Evolutionary conservation across 2,329 filamentous ascomycete species (phyloP), one percentile per base, ranked within the genome.

Genomic region (Penicillium sp.): DNA sequence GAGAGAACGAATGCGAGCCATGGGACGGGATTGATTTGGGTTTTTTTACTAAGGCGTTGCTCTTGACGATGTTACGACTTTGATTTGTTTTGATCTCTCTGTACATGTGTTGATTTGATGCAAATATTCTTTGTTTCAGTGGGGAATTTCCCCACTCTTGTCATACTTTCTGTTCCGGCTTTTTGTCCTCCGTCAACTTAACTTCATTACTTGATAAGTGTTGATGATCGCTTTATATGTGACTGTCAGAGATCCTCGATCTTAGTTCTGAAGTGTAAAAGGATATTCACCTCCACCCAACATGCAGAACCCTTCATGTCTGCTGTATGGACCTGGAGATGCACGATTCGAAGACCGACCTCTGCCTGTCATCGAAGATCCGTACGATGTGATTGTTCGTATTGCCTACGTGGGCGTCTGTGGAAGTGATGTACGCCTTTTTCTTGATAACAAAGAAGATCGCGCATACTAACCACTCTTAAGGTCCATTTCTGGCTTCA

Each of bases 391-490:
- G 12, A 56, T 71, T 16, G 54, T 71, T 6, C 61, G 63, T n/a
- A 66, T 72, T 26, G 60, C 62, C 3, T 70, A 62, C 25, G 56
- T 67, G 0, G 68, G 68, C 3, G 64, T 71, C n/a, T 70, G 67
- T 42, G 68, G 65, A 14, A 65, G 62, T 37, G 64, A 66, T 49
- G 60, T 61, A 45, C 17, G 47, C 45, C 20, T 22, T 12, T n/a
- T 7, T 7, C 26, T 13, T 12, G 14, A n/a, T n/a, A n/a, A n/a
- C n/a, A n/a, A n/a, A n/a, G n/a, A n/a, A n/a, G n/a, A n/a, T n/a
- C n/a, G n/a, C n/a, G n/a, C n/a, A 36, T 15, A 27, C 6, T 14
- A n/a, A 18, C 11, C 15, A 2, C 6, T 17, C 13, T 23, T 9
- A 6, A 61, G 59, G 59, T 67, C 9, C 63, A 66, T 36, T 67